A percentile compares a stretch with the other conserved stretches of the same genome.
Evolutionary conservation across 2,329 filamentous ascomycete genomes (phyloP).

Genomic region (Aspergillus sp.): DNA sequence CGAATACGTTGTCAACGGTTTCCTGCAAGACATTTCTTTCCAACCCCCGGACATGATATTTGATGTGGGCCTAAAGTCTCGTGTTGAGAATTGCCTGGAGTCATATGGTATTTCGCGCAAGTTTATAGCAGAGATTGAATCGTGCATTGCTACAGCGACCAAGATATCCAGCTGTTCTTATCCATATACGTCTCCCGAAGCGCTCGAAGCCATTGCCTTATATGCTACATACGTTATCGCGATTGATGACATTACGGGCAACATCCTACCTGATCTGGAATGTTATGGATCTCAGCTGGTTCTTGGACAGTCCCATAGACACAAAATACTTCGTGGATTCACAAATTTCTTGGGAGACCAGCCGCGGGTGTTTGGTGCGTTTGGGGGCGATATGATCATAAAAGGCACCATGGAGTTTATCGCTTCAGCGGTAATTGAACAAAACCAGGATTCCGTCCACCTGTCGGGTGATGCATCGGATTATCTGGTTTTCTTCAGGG

Average conservation of each 20-base stretch:
- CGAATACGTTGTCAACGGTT: neutral
- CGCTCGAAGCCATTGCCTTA: neutral
- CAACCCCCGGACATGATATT: neutral
- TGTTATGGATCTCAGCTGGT: neutral
- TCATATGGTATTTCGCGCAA: neutral
- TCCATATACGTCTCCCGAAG: neutral
- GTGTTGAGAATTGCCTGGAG: neutral
- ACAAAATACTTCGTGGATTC: neutral
- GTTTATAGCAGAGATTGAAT: neutral
- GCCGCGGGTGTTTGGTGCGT: neutral
- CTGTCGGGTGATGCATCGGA: neutral
- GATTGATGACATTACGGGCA: neutral
- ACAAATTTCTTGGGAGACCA: neutral
- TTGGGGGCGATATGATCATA: conserved; percentile 8
- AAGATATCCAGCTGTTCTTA: conserved; percentile 3
- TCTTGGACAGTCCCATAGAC: neutral
- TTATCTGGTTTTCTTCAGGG: conserved; percentile 1
- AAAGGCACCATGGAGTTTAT: conserved; percentile 4
- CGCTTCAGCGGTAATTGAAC: neutral
- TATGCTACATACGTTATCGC: conserved; percentile 1
- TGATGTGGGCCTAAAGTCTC: neutral
- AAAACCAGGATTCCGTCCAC: neutral
- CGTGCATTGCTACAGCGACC: neutral
- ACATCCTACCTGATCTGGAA: neutral
- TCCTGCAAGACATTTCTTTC: neutral